Evolutionary conservation across 2,329 filamentous ascomycete species (phyloP), one percentile per base, ranked within the genome.

Genomic region (Aspergillus sp.): DNA sequence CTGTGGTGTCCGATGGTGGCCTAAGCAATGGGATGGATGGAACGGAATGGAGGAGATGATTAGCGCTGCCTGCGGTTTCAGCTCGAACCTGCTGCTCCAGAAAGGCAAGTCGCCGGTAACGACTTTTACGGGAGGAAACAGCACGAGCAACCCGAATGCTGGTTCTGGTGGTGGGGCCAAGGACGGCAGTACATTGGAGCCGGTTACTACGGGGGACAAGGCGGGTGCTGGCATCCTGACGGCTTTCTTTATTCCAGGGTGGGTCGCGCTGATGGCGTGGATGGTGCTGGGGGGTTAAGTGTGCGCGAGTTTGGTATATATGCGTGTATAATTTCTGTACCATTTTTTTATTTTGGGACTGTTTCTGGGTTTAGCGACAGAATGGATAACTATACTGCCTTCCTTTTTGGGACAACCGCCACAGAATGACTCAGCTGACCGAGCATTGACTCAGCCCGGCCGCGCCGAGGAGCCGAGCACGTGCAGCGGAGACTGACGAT

Each of bases 21-120:
- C 56, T 0, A 61, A 65, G 0, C 46, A 44, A 2, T 83, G 67
- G 44, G 73, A 78, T 41, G 69, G 70, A 26, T 71, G 64, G 36
- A 67, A 63, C 8, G 80, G 80, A 33, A 77, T 84, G 6, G 73
- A 80, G 26, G 67, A 80, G 53, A 75, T 83, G 64, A 80, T 84
- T 71, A 78, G 72, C 44, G 78, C 75, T 0, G 62, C 82, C 15
- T 69, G 73, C 15, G 70, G 78, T 8, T 61, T 84, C 42, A 75
- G 75, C 55, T 77, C 76, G 35, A 72, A 69, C 26, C 61, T 82
- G 8, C 57, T 75, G 25, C 53, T 62, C 26, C 58, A 56, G 1
- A 70, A 75, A 0, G 61, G 71, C 10, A 78, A 75, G 0, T 62
- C 64, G 0, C 53, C 54, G 1, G 43, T 57, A 13, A 58, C 52